Evolutionary conservation across 2,329 filamentous ascomycete genomes (phyloP), one percentile per base, ranked within the genome.

Genomic region (Xylaria sp.): DNA sequence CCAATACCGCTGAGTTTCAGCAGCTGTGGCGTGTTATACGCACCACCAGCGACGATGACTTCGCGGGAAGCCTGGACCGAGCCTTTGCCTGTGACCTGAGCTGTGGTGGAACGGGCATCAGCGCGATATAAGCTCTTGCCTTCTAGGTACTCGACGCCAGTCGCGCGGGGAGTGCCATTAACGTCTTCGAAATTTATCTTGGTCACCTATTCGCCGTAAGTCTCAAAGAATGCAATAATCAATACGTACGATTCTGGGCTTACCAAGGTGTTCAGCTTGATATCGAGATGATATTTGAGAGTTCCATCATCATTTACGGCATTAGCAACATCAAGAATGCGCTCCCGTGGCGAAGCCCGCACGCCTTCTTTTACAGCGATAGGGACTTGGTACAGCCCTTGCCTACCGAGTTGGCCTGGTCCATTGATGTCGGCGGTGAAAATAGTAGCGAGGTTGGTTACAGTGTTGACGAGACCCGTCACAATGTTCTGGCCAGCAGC

Each of bases 351-450:
- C 12, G 81, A 80, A 21, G 75, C 80, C 7, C 83, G 82, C 46
- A 76, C 78, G 23, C 74, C 74, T 5, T 76, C 71, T 65, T 77
- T 73, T 38, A 82, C 80, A 0, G 79, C 77, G 31, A 85, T 70
- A 9, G 85, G 83, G 8, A 87, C 80, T 71, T 87, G 84, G 73
- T 81, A 87, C 23, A 83, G 71, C 2, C 78, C 79, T 35, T 78
- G 72, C 12, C 75, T 68, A 12, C 76, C 37, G 74, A 76, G 46
- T 43, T 54, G 52, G 42, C 63, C 50, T n/a, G 57, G 56, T 6
- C 54, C 63, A 70, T 85, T 85, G 64, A 80, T 75, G 66, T 85
- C 81, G 35, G 75, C 75, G 15, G 80, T 67, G 11, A 84, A 70
- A 6, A 64, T 33, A 3, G 40, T 47, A 38, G 46, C 56, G 11